Evolutionary conservation across 768 basidiomycete species (phyloP).

Genomic region (Leccinum broughii): DNA sequence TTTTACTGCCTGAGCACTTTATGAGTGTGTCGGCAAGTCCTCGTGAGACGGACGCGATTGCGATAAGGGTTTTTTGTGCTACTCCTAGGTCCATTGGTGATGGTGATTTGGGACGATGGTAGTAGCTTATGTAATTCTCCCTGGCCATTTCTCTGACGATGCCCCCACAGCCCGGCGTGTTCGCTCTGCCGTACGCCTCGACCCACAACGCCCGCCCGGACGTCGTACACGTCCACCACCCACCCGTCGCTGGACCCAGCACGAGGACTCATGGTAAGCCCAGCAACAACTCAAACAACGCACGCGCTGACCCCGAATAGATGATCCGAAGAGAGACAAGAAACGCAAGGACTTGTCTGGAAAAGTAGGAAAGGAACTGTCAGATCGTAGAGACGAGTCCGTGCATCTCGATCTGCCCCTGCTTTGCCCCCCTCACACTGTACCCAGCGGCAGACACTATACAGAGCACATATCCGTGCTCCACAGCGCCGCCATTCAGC

Average conservation of each 20-base stretch:
- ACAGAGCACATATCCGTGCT: conserved; percentile 62
- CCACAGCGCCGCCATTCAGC: conserved; percentile 57
- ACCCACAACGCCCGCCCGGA: conserved; percentile 44
- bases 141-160: conserved; percentile 33
- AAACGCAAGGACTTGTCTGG: conserved; percentile 68
- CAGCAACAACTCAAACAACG: conserved; percentile 2
- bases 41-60: conserved; percentile 5
- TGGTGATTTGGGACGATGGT: background rate
- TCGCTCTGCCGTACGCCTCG: conserved; percentile 58
- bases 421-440: conserved; percentile 14
- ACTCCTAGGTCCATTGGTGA: too few relatives aligned
- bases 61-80: background rate
- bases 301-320: conserved; percentile 34
- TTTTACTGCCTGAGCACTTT: background rate
- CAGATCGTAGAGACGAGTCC: conserved; percentile 75
- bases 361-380: conserved; percentile 71
- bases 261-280: conserved; percentile 44
- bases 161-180: conserved; percentile 73
- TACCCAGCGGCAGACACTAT: conserved; percentile 57
- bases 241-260: conserved; percentile 43
- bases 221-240: conserved; percentile 40
- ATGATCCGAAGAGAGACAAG: conserved; percentile 61
- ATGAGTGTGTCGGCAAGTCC: background rate
- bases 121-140: too few relatives aligned
- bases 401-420: conserved; percentile 24